These are phyloP conservation scores for Aspergillus olivimuriae DNA, from an alignment of 495 filamentous ascomycete genomes.

Conservation along the genomic window DNA sequence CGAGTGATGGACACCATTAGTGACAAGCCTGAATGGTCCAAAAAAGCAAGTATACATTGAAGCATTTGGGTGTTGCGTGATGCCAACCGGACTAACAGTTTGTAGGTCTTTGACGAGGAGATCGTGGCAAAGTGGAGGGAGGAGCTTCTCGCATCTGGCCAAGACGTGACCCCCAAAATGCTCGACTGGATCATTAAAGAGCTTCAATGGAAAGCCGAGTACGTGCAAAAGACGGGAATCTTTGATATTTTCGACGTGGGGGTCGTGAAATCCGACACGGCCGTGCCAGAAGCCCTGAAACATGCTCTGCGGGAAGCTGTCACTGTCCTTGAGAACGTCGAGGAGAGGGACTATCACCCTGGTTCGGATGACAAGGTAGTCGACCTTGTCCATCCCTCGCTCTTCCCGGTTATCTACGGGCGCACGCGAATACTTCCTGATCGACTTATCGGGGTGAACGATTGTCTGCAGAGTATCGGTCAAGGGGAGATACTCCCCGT, in stretches of 20 bases:
- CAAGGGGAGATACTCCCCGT: constrained; percentile 26
- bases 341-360: constrained; percentile 53
- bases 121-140: constrained; percentile 33
- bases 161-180: constrained; percentile 40
- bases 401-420: constrained; percentile 55
- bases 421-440: constrained; percentile 38
- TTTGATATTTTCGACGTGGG: constrained; percentile 23
- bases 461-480: constrained; percentile 34
- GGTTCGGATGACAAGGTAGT: constrained; percentile 48
- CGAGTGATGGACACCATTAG: constrained; percentile 31
- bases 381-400: constrained; percentile 55
- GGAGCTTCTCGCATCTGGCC: constrained; percentile 19
- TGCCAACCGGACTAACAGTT: background rate
- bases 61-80: too few species aligned
- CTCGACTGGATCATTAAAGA: constrained; percentile 47
- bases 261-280: constrained; percentile 34
- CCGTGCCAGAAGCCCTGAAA: constrained; percentile 21
- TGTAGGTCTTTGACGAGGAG: constrained; percentile 36
- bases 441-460: constrained; percentile 29
- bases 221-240: constrained; percentile 22
- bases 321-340: constrained; percentile 34
- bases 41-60: constrained; percentile 7
- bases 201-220: constrained; percentile 37
- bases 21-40: constrained; percentile 42
- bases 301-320: constrained; percentile 19